These are phyloP conservation scores for Candida methanosorbosa DNA, from an alignment of 805 yeast genomes.

Conservation along the genomic window DNA sequence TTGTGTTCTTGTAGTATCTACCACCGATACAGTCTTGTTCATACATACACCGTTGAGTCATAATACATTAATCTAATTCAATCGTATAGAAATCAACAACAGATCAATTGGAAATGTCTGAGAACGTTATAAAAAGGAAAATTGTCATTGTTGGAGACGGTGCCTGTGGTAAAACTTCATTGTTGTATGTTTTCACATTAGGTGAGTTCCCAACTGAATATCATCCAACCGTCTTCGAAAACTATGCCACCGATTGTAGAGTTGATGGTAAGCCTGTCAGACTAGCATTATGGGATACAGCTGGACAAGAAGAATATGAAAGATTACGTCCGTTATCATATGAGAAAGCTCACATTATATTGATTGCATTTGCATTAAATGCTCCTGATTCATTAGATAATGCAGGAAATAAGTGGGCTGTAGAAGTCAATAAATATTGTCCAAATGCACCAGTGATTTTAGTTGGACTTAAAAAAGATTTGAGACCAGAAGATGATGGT, in stretches of 20 bases:
- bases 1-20: too few relatives aligned
- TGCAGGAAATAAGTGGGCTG: slow-evolving; percentile 81
- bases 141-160: slow-evolving; percentile 92
- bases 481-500: slow-evolving; percentile 37
- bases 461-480: slow-evolving; percentile 80
- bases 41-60: too few relatives aligned
- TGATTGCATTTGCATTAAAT: slow-evolving; percentile 81
- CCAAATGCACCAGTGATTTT: slow-evolving; percentile 71
- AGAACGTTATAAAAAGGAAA: slow-evolving; percentile 48
- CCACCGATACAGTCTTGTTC: too few relatives aligned
- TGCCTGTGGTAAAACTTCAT: slow-evolving; percentile 89
- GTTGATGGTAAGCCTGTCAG: slow-evolving; percentile 91
- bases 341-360: slow-evolving; percentile 76
- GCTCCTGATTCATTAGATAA: slow-evolving; percentile 78
- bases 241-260: slow-evolving; percentile 88
- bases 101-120: too few relatives aligned
- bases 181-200: slow-evolving; percentile 82
- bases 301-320: slow-evolving; percentile 95
- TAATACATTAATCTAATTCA: too few relatives aligned
- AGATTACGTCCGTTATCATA: slow-evolving; percentile 82
- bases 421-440: slow-evolving; percentile 72
- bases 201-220: slow-evolving; percentile 91
- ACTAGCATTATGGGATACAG: slow-evolving; percentile 89
- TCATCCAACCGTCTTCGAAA: slow-evolving; percentile 92
- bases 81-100: too few relatives aligned